Conservation (phyloP, 768 basidiomycete species). For the Saitozyma sp. region DNA sequence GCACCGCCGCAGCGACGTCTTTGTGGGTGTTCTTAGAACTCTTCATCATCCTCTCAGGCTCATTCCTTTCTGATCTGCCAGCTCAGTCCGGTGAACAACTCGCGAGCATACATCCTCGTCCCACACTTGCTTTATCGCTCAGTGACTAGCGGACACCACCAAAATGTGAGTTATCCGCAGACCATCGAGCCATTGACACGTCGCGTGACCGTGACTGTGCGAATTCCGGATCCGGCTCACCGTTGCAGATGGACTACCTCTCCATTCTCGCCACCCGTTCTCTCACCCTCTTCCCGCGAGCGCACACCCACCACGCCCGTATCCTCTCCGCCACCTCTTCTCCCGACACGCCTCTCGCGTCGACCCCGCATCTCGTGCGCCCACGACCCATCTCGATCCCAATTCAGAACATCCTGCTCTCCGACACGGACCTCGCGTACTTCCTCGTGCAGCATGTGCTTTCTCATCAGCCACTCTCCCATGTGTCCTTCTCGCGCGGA, state of each 20-base stretch:
- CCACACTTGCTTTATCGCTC: no score
- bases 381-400: slow-evolving; percentile 32
- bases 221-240: no score
- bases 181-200: no score
- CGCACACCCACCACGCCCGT: slow-evolving; percentile 27
- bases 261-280: slow-evolving; percentile 37
- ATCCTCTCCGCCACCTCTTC: slow-evolving; percentile 23
- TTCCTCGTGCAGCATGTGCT: slow-evolving; percentile 38
- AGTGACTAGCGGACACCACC: no score
- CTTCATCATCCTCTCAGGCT: no score
- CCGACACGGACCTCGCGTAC: slow-evolving; percentile 31
- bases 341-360: slow-evolving; percentile 4
- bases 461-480: background rate
- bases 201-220: no score
- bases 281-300: slow-evolving; percentile 25
- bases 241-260: slow-evolving; percentile 39
- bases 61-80: no score
- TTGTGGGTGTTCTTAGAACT: no score
- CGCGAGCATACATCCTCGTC: no score
- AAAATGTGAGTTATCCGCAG: no score
- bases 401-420: slow-evolving; percentile 24
- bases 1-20: no score
- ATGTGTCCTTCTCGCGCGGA: background rate
- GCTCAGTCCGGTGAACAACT: no score
- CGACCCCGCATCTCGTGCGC: slow-evolving; percentile 7